A percentile compares a stretch with the other conserved stretches of the same genome.
Conservation (phyloP, 148 eudicot species). For the Amaranthus palmeri region DNA sequence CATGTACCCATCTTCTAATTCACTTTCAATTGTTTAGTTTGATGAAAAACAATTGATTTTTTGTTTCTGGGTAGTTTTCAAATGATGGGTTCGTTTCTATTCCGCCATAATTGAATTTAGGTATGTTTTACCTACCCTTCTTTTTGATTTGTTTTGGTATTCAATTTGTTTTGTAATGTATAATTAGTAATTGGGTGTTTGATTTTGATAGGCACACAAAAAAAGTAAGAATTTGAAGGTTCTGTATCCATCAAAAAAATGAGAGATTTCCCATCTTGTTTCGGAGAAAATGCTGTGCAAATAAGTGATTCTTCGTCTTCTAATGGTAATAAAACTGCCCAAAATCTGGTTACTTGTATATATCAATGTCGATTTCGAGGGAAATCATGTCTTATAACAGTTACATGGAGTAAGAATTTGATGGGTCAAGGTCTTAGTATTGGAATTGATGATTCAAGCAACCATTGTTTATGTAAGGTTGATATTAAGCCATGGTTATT, state of each 20-base stretch:
- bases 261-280: conserved; percentile 62
- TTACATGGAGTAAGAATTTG: conserved; percentile 59
- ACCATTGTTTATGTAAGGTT: conserved; percentile 49
- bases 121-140: conserved; percentile 19
- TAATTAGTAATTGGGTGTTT: neutral
- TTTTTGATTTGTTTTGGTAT: neutral
- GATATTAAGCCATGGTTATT: conserved; percentile 62
- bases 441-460: conserved; percentile 51
- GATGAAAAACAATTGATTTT: neutral
- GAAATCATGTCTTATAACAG: conserved; percentile 36
- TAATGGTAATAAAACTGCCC: conserved; percentile 41
- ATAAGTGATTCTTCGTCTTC: conserved; percentile 60
- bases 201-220: conserved; percentile 24
- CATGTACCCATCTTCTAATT: conserved; percentile 1
- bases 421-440: conserved; percentile 63
- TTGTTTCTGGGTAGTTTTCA: conserved; percentile 5
- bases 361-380: conserved; percentile 54
- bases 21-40: conserved; percentile 5
- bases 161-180: neutral
- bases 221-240: conserved; percentile 20
- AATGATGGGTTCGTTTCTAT: conserved; percentile 18
- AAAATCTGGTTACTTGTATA: conserved; percentile 51
- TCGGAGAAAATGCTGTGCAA: conserved; percentile 60
- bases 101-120: conserved; percentile 19
- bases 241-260: conserved; percentile 22